Evolutionary conservation across 306 rosid genomes (phyloP).

Genomic region (Cicer cuneatum): DNA sequence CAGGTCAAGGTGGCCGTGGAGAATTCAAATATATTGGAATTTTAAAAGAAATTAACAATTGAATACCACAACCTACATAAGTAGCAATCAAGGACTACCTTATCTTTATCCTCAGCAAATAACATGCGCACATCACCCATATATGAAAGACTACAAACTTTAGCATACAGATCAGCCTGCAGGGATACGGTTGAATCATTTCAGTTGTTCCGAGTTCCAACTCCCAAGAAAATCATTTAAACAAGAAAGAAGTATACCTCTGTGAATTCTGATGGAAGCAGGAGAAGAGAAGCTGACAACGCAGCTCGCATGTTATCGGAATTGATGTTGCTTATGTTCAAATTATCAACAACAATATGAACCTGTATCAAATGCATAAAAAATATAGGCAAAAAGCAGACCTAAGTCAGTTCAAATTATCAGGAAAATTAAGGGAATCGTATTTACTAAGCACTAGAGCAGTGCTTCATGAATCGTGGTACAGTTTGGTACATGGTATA

Average conservation of each 20-base stretch:
- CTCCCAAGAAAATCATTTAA: conserved; percentile 39
- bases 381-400: neutral
- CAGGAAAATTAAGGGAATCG: conserved; percentile 2
- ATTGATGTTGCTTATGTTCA: conserved; percentile 59
- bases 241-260: conserved; percentile 63
- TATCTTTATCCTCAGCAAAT: conserved; percentile 92
- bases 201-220: conserved; percentile 38
- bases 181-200: conserved; percentile 36
- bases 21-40: conserved; percentile 9
- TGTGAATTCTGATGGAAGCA: conserved; percentile 80
- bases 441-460: neutral
- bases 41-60: conserved; percentile 30
- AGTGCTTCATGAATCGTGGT: neutral
- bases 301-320: conserved; percentile 86
- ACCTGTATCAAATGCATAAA: conserved; percentile 58
- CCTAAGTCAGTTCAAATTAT: conserved; percentile 4
- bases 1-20: conserved; percentile 5
- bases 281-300: conserved; percentile 83
- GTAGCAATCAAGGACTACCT: conserved; percentile 61
- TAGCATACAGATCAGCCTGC: conserved; percentile 92
- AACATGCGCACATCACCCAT: conserved; percentile 90
- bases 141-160: conserved; percentile 90
- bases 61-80: conserved; percentile 29
- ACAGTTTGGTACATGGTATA: neutral
- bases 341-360: conserved; percentile 70